Evolutionary conservation across 345 rosid genomes (phyloP), one percentile per base, ranked within the genome.

Genomic region (Isatis tinctoria): DNA sequence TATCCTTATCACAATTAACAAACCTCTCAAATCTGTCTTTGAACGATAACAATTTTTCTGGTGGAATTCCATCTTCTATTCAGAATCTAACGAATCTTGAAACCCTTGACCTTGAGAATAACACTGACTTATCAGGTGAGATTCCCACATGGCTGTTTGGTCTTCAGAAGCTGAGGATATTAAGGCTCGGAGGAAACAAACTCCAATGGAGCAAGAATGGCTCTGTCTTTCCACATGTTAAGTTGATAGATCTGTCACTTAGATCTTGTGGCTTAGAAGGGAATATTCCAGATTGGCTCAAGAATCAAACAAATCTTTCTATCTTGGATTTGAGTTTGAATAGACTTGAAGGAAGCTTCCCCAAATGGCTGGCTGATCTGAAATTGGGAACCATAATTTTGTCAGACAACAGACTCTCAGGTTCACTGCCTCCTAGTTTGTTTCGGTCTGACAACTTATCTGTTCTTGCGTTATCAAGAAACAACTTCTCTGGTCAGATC

Each of bases 91-190:
- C 8, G 53, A 82, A 80, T 63, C 62, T 83, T 66, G 16, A 79
- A 64, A 45, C 63, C 3, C 80, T 81, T 57, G 13, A 60, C 3
- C 28, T 83, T 17, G 77, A 83, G 47, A 58, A 79, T 56, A 81
- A 81, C 35, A 32, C 14, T 57, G 61, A 70, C 13, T 74, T 78
- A 10, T n/a, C 43, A 6, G 82, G 85, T 61, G 67, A 51, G 59
- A 78, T 85, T 28, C 89, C 84, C 13, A 8, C 74, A 14, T 79
- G 82, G 87, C 61, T 85, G 79, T 74, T 85, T 70, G 74, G 81
- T 18, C 51, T 76, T 36, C 17, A 43, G 68, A 65, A 61, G 66
- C 74, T 85, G 33, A 57, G 24, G 80, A 33, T 43, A 0, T 56
- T 85, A 59, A 59, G 18, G 35, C 69, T 85, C 2, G 85, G 81